These are phyloP conservation scores for Candida sanyiensis DNA, from an alignment of 805 yeast species.

Conservation along the genomic window DNA sequence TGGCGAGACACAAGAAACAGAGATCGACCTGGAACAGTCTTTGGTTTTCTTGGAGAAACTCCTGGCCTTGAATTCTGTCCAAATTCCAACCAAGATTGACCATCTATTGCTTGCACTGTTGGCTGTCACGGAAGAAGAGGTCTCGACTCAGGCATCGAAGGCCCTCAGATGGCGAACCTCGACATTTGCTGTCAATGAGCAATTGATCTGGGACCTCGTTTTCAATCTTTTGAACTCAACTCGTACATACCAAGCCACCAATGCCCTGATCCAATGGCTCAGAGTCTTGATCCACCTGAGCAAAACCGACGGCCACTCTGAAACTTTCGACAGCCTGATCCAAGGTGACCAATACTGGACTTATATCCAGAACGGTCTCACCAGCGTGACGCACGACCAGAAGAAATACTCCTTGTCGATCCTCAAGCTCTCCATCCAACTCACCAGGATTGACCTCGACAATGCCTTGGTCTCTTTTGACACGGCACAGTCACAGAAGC, in stretches of 20 bases:
- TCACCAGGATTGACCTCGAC: conserved; percentile 31
- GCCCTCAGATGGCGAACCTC: conserved; percentile 49
- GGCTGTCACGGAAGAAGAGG: conserved; percentile 32
- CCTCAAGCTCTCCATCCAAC: conserved; percentile 52
- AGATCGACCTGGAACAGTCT: background rate
- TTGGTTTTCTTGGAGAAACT: conserved; percentile 15
- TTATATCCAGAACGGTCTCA: conserved; percentile 49
- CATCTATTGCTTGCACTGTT: conserved; percentile 30
- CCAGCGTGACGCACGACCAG: conserved; percentile 54
- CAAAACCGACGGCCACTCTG: conserved; percentile 5
- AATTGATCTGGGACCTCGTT: conserved; percentile 42
- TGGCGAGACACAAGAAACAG: too few relatives aligned
- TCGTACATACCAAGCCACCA: conserved; percentile 30
- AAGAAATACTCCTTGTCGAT: conserved; percentile 66
- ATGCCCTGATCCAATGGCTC: conserved; percentile 50
- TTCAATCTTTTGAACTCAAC: conserved; percentile 30
- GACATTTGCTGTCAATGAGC: conserved; percentile 15
- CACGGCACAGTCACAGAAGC: conserved; percentile 14
- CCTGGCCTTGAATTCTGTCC: conserved; percentile 8
- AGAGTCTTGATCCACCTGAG: conserved; percentile 37
- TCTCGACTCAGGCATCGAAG: conserved; percentile 35
- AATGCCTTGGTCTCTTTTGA: conserved; percentile 22
- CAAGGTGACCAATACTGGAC: conserved; percentile 45
- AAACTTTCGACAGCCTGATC: conserved; percentile 5
- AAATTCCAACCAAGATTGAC: conserved; percentile 19